Conservation (phyloP, 208 protist genomes). For the Trypanosoma platydactyli region DNA sequence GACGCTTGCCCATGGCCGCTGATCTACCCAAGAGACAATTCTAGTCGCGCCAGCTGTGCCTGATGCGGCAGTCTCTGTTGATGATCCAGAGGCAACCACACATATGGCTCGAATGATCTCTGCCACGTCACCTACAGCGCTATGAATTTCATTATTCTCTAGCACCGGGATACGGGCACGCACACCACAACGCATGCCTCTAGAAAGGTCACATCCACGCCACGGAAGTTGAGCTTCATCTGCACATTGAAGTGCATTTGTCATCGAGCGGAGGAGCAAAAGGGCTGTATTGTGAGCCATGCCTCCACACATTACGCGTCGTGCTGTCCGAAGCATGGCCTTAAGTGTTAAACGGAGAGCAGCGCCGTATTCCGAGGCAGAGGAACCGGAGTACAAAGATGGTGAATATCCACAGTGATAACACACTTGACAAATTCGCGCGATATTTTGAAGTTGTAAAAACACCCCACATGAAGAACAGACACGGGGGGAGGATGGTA, state of each 20-base stretch:
- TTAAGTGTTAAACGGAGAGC: conserved; percentile 19
- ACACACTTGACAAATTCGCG: conserved; percentile 16
- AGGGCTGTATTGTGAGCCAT: conserved; percentile 1
- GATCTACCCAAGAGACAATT: conserved; percentile 13
- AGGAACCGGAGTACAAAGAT: background rate
- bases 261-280: conserved; percentile 10
- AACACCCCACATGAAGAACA: conserved; percentile 23
- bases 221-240: conserved; percentile 51
- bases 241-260: conserved; percentile 14
- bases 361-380: conserved; percentile 13
- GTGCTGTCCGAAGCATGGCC: conserved; percentile 10
- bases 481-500: conserved; percentile 4
- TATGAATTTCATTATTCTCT: conserved; percentile 41
- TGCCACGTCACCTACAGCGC: conserved; percentile 20
- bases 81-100: conserved; percentile 4
- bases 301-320: background rate
- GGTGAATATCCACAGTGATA: conserved; percentile 12
- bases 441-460: conserved; percentile 25
- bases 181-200: conserved; percentile 40
- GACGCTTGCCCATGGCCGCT: conserved; percentile 41
- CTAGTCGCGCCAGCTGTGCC: background rate
- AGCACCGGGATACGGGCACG: conserved; percentile 39
- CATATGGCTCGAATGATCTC: conserved; percentile 21
- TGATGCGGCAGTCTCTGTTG: background rate
- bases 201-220: conserved; percentile 50